phyloP scores from a whole-genome alignment of 805 yeast genomes.

The Teunomyces stri region DNA sequence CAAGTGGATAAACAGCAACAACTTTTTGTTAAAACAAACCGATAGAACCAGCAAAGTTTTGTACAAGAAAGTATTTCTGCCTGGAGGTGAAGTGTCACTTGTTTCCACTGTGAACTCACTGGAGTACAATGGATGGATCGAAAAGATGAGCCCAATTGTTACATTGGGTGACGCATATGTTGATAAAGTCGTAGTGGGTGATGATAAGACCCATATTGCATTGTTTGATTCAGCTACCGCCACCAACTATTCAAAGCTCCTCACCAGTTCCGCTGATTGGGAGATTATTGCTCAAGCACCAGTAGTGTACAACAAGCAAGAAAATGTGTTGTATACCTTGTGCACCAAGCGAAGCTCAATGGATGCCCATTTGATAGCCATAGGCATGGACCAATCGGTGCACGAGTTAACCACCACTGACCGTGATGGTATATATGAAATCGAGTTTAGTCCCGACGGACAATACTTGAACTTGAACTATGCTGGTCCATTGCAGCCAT shows the following conservation, averaged over 20 bases:
- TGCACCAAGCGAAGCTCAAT: conserved; percentile 14
- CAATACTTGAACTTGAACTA: conserved; percentile 20
- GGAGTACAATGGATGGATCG: conserved; percentile 23
- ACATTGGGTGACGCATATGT: conserved; percentile 13
- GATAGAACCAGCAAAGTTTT: conserved; percentile 21
- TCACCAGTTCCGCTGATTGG: conserved; percentile 11
- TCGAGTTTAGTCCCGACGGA: conserved; percentile 19
- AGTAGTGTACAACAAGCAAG: conserved; percentile 15
- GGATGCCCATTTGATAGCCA: conserved; percentile 14
- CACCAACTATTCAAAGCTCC: conserved; percentile 10
- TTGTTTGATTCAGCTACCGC: conserved; percentile 16
- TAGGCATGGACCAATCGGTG: conserved; percentile 1
- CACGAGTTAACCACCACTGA: conserved; percentile 9
- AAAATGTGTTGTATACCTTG: conserved; percentile 15
- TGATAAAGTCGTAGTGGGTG: conserved; percentile 21
- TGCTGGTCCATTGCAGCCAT: conserved; percentile 23
- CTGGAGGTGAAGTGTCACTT: not conserved
- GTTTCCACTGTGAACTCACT: conserved; percentile 8
- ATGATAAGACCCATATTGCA: conserved; percentile 15
- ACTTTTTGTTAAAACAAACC: conserved; percentile 16
- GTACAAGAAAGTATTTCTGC: conserved; percentile 14
- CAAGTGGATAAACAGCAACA: conserved; percentile 16
- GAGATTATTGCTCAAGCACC: conserved; percentile 14
- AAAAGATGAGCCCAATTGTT: conserved; percentile 15
- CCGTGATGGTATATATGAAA: conserved; percentile 13